phyloP scores from a whole-genome alignment of 306 rosid species.

The Hippophae rhamnoides region DNA sequence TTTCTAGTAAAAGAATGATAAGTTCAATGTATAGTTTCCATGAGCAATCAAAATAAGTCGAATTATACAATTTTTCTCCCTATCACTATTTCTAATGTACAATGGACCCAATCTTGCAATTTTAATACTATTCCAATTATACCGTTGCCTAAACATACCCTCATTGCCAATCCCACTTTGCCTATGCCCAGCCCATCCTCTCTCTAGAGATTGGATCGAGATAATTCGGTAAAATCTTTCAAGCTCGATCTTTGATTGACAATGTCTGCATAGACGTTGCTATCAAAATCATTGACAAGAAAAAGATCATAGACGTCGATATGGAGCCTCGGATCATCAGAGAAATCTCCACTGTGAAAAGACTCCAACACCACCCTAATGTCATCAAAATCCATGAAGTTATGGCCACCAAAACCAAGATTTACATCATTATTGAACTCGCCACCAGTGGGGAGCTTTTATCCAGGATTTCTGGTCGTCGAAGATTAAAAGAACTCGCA shows the following conservation, averaged over 20 bases:
- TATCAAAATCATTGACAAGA: slow-evolving; percentile 64
- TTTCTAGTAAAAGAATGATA: too few relatives aligned
- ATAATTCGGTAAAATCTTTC: slow-evolving; percentile 86
- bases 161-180: too few relatives aligned
- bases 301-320: slow-evolving; percentile 40
- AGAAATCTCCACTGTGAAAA: slow-evolving; percentile 76
- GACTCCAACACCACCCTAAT: slow-evolving; percentile 67
- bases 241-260: slow-evolving; percentile 48
- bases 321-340: slow-evolving; percentile 74
- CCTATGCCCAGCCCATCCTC: too few relatives aligned
- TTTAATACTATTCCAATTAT: too few relatives aligned
- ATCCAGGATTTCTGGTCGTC: slow-evolving; percentile 41
- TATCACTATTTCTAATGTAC: too few relatives aligned
- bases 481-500: slow-evolving; percentile 31
- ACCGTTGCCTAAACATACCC: too few relatives aligned
- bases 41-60: too few relatives aligned
- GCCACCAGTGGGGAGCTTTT: slow-evolving; percentile 93
- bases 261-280: slow-evolving; percentile 41
- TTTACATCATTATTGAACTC: slow-evolving; percentile 68
- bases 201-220: slow-evolving; percentile 39
- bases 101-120: too few relatives aligned
- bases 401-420: slow-evolving; percentile 70
- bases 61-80: too few relatives aligned
- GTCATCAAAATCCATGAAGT: slow-evolving; percentile 73
- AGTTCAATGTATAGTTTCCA: too few relatives aligned